Percentiles rank a stretch among this genome's conserved stretches.
Evolutionary conservation across 2,329 filamentous ascomycete genomes (phyloP).

Genomic region (Pseudovirgaria hyperparasitica): DNA sequence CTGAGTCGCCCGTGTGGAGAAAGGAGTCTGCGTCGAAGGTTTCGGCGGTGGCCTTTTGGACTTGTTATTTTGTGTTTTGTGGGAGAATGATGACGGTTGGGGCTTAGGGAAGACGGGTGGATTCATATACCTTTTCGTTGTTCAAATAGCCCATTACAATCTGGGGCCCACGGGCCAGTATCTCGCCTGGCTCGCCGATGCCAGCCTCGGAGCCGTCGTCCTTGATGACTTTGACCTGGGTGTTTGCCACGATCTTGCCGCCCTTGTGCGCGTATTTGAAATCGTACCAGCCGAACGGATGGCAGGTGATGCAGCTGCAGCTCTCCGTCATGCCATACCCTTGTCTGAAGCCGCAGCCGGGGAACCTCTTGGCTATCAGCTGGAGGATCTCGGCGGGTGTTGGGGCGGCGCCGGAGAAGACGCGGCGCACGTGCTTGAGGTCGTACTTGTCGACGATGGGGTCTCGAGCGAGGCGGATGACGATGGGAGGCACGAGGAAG

Average conservation of each 20-base stretch:
- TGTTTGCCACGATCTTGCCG: slow-evolving; percentile 44
- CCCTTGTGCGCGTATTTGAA: slow-evolving; percentile 46
- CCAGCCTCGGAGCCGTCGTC: slow-evolving; percentile 42
- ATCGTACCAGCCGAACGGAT: slow-evolving; percentile 41
- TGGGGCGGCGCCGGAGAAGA: slow-evolving; percentile 49
- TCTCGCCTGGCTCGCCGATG: slow-evolving; percentile 40
- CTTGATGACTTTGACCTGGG: slow-evolving; percentile 47
- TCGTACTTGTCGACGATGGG: slow-evolving; percentile 43
- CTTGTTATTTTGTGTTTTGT: too few species aligned
- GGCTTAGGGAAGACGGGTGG: too few species aligned
- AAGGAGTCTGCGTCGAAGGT: slow-evolving; percentile 37
- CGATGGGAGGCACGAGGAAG: slow-evolving; percentile 46
- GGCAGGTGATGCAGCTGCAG: slow-evolving; percentile 49
- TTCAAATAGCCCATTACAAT: slow-evolving; percentile 38
- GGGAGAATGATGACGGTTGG: too few species aligned
- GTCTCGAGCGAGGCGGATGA: slow-evolving; percentile 48
- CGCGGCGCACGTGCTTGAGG: slow-evolving; percentile 40
- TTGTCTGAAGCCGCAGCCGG: slow-evolving; percentile 48
- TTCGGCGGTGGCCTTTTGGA: slow-evolving; percentile 29
- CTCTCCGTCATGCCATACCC: slow-evolving; percentile 59
- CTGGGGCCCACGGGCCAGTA: slow-evolving; percentile 35
- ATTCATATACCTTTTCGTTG: too few species aligned
- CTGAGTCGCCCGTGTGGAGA: slow-evolving; percentile 47
- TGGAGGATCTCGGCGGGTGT: slow-evolving; percentile 44
- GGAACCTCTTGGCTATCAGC: slow-evolving; percentile 43